These are phyloP conservation scores for Gamarada debralockiae DNA, from an alignment of 495 filamentous ascomycete genomes.

Conservation along the genomic window DNA sequence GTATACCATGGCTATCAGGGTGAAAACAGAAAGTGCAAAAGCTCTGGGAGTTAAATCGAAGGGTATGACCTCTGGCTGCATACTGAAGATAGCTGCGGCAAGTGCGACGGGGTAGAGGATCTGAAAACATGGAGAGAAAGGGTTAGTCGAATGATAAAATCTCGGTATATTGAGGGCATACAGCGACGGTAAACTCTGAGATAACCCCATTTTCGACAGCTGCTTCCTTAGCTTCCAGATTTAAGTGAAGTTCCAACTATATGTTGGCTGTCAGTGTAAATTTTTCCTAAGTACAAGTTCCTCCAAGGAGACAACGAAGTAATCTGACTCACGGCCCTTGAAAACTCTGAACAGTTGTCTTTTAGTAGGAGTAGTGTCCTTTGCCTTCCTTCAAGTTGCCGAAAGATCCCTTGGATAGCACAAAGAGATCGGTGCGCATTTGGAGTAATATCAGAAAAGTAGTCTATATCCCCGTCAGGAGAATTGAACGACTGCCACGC, in stretches of 20 bases:
- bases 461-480: background rate
- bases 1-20: background rate
- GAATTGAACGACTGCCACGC: constrained; percentile 2
- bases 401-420: background rate
- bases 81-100: constrained; percentile 7
- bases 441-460: background rate
- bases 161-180: constrained; percentile 4
- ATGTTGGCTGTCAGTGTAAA: background rate
- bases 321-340: background rate
- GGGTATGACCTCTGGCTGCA: background rate
- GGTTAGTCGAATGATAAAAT: background rate
- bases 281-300: background rate
- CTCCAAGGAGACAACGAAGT: background rate
- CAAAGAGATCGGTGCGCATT: background rate
- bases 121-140: background rate
- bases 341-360: background rate
- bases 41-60: constrained; percentile 1
- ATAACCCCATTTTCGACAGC: background rate
- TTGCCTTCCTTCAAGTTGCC: background rate
- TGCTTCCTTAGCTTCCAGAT: background rate
- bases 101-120: constrained; percentile 7
- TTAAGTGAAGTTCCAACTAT: background rate
- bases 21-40: background rate
- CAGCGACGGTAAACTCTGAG: background rate
- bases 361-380: background rate